Conservation (phyloP, 228 moss, liverwort and hornwort genomes). For the Sphagnum fallax region DNA sequence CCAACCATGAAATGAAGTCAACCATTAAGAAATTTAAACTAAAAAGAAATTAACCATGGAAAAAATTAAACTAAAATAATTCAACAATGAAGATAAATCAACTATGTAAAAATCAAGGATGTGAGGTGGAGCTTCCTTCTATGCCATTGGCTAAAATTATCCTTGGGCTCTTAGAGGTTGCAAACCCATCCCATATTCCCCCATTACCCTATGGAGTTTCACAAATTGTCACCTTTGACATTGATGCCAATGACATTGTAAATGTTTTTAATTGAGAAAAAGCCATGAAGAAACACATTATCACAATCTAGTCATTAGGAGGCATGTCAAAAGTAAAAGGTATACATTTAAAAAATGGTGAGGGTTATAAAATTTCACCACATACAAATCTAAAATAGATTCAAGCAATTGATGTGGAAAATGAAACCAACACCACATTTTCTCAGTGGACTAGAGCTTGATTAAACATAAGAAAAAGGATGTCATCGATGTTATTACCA, state of each 20-base stretch:
- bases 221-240: constrained; percentile 64
- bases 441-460: constrained; percentile 55
- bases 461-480: constrained; percentile 65
- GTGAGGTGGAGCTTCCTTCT: constrained; percentile 37
- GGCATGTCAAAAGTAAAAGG: constrained; percentile 43
- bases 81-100: too few relatives aligned
- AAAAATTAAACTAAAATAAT: too few relatives aligned
- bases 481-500: constrained; percentile 33
- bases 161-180: constrained; percentile 66
- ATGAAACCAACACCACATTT: constrained; percentile 53
- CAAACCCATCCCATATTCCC: constrained; percentile 38
- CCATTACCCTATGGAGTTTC: constrained; percentile 67
- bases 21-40: too few relatives aligned
- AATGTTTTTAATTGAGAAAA: constrained; percentile 77
- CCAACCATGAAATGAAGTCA: too few relatives aligned
- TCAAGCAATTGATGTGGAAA: constrained; percentile 63
- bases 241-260: constrained; percentile 79
- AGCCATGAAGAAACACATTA: constrained; percentile 65
- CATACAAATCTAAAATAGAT: constrained; percentile 75
- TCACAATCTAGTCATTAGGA: constrained; percentile 82
- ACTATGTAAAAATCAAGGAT: too few relatives aligned
- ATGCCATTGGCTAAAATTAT: constrained; percentile 46
- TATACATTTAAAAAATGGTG: constrained; percentile 75
- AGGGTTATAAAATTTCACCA: constrained; percentile 60
- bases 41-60: too few relatives aligned